Percentiles rank a stretch among this genome's conserved stretches.
Conservation (phyloP, 805 yeast genomes). For the Metschnikowia kofuensis region DNA sequence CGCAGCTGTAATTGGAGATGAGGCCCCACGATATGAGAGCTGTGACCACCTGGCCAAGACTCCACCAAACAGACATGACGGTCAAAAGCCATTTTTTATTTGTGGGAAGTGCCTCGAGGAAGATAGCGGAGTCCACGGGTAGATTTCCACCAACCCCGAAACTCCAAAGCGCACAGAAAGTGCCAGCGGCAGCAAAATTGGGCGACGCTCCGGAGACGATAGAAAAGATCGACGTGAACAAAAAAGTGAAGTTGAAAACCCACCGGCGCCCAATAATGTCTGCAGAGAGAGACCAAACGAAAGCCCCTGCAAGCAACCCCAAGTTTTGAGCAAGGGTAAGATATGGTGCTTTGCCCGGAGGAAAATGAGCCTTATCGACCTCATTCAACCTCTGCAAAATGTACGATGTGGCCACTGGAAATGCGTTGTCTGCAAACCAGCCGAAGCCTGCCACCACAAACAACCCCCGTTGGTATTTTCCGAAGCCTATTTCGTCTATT, state of each 20-base stretch:
- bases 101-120: slow-evolving; percentile 24
- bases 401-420: slow-evolving; percentile 37
- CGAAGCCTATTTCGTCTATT: slow-evolving; percentile 37
- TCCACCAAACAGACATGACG: slow-evolving; percentile 31
- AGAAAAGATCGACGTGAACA: slow-evolving; percentile 24
- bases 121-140: slow-evolving; percentile 26
- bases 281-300: slow-evolving; percentile 23
- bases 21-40: slow-evolving; percentile 17
- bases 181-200: slow-evolving; percentile 22
- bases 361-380: slow-evolving; percentile 36
- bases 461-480: slow-evolving; percentile 24
- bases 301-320: slow-evolving; percentile 25
- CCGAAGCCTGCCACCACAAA: slow-evolving; percentile 28
- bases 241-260: slow-evolving; percentile 26
- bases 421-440: slow-evolving; percentile 39
- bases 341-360: slow-evolving; percentile 31
- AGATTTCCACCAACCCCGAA: slow-evolving; percentile 28
- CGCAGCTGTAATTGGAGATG: slow-evolving; percentile 15
- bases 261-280: slow-evolving; percentile 26
- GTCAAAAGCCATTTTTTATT: slow-evolving; percentile 25
- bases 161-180: slow-evolving; percentile 24
- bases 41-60: slow-evolving; percentile 21
- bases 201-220: slow-evolving; percentile 23
- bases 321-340: slow-evolving; percentile 38
- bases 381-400: slow-evolving; percentile 31